These are phyloP conservation scores for Suhomyces canberraensis DNA, from an alignment of 805 yeast species.

Conservation along the genomic window DNA sequence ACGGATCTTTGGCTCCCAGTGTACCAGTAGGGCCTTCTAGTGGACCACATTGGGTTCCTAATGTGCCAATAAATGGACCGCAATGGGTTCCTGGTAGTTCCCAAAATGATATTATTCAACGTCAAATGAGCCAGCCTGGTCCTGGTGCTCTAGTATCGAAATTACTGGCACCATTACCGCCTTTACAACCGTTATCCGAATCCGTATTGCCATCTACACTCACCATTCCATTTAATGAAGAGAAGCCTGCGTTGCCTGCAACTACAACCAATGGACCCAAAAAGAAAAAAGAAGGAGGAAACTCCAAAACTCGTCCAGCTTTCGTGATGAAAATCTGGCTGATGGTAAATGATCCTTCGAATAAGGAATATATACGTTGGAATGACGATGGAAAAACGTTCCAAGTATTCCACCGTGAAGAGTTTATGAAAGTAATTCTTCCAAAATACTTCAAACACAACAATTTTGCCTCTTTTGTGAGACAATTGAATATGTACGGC, in stretches of 20 bases:
- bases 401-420: slow-evolving; percentile 79
- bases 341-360: slow-evolving; percentile 83
- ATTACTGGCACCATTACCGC: slow-evolving; percentile 19
- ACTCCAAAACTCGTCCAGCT: slow-evolving; percentile 70
- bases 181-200: slow-evolving; percentile 29
- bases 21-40: not conserved
- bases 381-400: slow-evolving; percentile 80
- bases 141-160: too few relatives aligned
- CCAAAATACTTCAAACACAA: slow-evolving; percentile 95
- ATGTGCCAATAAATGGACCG: not conserved
- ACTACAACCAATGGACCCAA: slow-evolving; percentile 15
- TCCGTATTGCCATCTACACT: slow-evolving; percentile 24
- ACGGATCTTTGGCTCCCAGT: not conserved
- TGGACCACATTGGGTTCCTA: not conserved
- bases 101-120: not conserved
- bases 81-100: not conserved
- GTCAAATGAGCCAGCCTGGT: too few relatives aligned
- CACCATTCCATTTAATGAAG: slow-evolving; percentile 10
- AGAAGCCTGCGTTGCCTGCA: not conserved
- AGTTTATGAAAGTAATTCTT: slow-evolving; percentile 75
- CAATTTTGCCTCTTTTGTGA: slow-evolving; percentile 91
- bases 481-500: slow-evolving; percentile 97
- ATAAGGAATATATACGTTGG: slow-evolving; percentile 78
- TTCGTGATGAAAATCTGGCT: slow-evolving; percentile 93
- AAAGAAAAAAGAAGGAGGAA: slow-evolving; percentile 27